Evolutionary conservation across 306 rosid species (phyloP).

Genomic region (Dalbergia oliveri): DNA sequence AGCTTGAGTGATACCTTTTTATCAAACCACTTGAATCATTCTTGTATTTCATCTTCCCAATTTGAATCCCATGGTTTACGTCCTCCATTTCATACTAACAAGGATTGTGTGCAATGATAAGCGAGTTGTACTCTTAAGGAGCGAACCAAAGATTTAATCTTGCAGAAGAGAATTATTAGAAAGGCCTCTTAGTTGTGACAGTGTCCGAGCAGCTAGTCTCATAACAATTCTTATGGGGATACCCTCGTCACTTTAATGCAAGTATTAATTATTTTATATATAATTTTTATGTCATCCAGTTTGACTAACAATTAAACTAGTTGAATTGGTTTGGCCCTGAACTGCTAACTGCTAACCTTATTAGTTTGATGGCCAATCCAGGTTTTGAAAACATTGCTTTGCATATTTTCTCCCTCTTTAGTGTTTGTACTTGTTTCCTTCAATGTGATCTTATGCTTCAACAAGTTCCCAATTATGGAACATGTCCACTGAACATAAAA

Average conservation of each 20-base stretch:
- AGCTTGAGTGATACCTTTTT: no score
- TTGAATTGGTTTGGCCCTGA: not conserved
- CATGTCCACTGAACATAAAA: not conserved
- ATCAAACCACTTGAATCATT: no score
- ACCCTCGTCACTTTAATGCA: not conserved
- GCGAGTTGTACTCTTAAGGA: no score
- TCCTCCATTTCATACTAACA: no score
- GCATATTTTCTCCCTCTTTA: slow-evolving; percentile 17
- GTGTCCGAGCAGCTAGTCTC: no score
- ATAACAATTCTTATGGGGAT: no score
- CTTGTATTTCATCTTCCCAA: no score
- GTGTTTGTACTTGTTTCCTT: slow-evolving; percentile 30
- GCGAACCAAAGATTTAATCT: no score
- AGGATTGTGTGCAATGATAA: no score
- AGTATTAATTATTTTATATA: not conserved
- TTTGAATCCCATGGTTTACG: no score
- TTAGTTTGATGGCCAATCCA: not conserved
- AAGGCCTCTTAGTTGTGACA: no score
- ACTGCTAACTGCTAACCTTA: slow-evolving; percentile 17
- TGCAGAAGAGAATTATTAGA: no score
- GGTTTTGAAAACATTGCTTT: slow-evolving; percentile 12
- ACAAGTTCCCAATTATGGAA: slow-evolving; percentile 19
- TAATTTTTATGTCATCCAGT: not conserved
- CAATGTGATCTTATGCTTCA: slow-evolving; percentile 6
- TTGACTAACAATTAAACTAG: slow-evolving; percentile 18